phyloP scores from a whole-genome alignment of 805 yeast genomes.

The Ogataea polymorpha region DNA sequence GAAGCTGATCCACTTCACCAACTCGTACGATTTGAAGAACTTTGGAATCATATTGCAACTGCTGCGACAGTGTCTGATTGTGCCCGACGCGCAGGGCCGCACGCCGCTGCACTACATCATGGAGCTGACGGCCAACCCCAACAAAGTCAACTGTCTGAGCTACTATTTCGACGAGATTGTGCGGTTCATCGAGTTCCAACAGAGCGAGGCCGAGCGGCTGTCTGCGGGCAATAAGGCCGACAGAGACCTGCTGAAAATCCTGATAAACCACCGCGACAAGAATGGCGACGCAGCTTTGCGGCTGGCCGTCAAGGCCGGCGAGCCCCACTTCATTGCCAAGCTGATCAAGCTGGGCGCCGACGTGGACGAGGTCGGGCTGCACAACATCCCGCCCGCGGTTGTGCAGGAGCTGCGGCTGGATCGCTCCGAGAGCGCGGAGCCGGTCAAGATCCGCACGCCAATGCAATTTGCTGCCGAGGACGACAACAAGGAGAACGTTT shows the following conservation, averaged over 20 bases:
- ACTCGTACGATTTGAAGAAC: constrained; percentile 61
- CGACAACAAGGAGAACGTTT: constrained; percentile 49
- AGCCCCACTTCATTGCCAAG: constrained; percentile 41
- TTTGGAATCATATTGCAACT: constrained; percentile 58
- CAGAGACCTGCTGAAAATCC: constrained; percentile 48
- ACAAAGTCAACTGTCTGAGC: constrained; percentile 46
- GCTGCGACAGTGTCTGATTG: constrained; percentile 61
- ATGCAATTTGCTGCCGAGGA: constrained; percentile 23
- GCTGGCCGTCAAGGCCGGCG: constrained; percentile 60
- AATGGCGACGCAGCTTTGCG: constrained; percentile 86
- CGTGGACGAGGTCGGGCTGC: constrained; percentile 21
- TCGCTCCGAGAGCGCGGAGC: not conserved
- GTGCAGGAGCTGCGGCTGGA: constrained; percentile 7
- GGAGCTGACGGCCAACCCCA: constrained; percentile 44
- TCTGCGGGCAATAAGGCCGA: constrained; percentile 24
- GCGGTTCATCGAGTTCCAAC: constrained; percentile 28
- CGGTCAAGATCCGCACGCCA: constrained; percentile 1
- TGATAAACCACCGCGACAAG: constrained; percentile 73
- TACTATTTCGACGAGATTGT: constrained; percentile 47
- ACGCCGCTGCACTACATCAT: constrained; percentile 71
- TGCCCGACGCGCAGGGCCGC: constrained; percentile 69
- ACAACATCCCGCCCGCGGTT: constrained; percentile 21
- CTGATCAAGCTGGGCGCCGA: constrained; percentile 48
- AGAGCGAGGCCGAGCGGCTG: constrained; percentile 29
- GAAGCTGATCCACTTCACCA: constrained; percentile 66